These are phyloP conservation scores for Dictyophora rubrovolvata DNA, from an alignment of 768 basidiomycete species.

Conservation along the genomic window DNA sequence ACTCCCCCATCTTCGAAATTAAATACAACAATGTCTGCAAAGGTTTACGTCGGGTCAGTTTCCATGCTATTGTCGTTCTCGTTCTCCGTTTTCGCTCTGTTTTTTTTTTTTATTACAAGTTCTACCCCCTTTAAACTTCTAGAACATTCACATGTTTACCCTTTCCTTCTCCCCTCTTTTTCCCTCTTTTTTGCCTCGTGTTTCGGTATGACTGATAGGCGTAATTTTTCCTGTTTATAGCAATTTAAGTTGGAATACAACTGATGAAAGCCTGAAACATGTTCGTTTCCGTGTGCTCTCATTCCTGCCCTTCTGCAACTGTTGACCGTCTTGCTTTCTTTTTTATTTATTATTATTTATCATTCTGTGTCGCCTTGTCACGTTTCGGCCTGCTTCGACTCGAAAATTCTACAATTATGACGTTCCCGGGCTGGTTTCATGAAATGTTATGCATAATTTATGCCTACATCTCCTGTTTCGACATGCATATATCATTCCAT, in stretches of 20 bases:
- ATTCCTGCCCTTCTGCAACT: constrained; percentile 23
- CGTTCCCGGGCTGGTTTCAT: constrained; percentile 14
- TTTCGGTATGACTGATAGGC: constrained; percentile 41
- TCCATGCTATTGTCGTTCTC: constrained; percentile 41
- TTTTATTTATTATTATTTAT: too few species aligned
- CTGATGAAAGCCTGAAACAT: constrained; percentile 79
- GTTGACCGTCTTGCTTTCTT: constrained; percentile 26
- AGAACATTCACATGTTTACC: neutral
- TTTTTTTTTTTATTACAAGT: neutral
- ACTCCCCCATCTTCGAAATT: neutral
- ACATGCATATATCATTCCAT: constrained; percentile 11
- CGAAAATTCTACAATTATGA: too few species aligned
- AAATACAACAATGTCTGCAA: constrained; percentile 54
- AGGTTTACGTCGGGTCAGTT: constrained; percentile 94
- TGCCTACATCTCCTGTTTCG: constrained; percentile 7
- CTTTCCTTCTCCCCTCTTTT: constrained; percentile 1
- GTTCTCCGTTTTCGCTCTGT: constrained; percentile 37
- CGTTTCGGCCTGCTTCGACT: constrained; percentile 22
- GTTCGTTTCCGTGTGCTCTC: constrained; percentile 47
- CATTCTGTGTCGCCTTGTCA: constrained; percentile 18
- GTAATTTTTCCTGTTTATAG: constrained; percentile 49
- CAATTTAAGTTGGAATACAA: constrained; percentile 95
- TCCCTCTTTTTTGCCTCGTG: constrained; percentile 13
- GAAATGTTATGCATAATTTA: too few species aligned
- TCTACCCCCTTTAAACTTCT: neutral